phyloP scores from a whole-genome alignment of 768 basidiomycete species.

The Cystofilobasidium capitatum region DNA sequence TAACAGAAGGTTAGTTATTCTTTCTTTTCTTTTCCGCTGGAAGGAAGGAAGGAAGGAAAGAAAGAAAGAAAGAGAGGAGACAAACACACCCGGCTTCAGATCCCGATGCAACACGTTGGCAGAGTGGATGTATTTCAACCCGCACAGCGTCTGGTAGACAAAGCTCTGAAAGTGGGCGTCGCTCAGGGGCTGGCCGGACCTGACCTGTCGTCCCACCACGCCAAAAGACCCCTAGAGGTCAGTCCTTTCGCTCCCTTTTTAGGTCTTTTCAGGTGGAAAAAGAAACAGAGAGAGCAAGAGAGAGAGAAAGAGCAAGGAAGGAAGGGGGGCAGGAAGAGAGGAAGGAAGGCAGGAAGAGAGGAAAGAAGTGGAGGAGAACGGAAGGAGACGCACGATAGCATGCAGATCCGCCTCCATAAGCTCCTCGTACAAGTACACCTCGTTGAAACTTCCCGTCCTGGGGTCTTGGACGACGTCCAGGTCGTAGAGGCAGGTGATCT shows the following conservation, averaged over 20 bases:
- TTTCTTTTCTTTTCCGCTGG: not conserved
- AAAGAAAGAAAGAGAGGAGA: not conserved
- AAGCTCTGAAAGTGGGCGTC: constrained; percentile 59
- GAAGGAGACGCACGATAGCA: constrained; percentile 62
- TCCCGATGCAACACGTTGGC: constrained; percentile 96
- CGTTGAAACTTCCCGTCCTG: constrained; percentile 61
- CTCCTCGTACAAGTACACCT: constrained; percentile 87
- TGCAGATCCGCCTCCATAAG: constrained; percentile 99
- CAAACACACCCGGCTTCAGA: constrained; percentile 63
- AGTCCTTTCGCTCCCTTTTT: not conserved
- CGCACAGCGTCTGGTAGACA: constrained; percentile 96
- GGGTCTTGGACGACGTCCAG: constrained; percentile 96
- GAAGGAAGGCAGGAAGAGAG: not conserved
- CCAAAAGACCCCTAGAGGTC: not conserved
- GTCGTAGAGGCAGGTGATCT: constrained; percentile 96
- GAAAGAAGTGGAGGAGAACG: not conserved
- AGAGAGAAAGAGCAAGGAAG: not conserved
- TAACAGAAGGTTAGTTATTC: not conserved
- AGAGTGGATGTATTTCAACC: constrained; percentile 94
- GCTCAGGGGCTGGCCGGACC: constrained; percentile 43
- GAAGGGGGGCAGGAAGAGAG: not conserved
- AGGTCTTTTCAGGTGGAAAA: too few relatives aligned
- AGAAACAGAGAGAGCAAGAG: not conserved
- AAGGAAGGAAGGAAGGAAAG: not conserved
- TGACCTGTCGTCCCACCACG: constrained; percentile 40